Percentiles rank a stretch among this genome's conserved stretches.
Conservation (phyloP, 1,139 yeast species). For the Lizanozyma gosingica region DNA sequence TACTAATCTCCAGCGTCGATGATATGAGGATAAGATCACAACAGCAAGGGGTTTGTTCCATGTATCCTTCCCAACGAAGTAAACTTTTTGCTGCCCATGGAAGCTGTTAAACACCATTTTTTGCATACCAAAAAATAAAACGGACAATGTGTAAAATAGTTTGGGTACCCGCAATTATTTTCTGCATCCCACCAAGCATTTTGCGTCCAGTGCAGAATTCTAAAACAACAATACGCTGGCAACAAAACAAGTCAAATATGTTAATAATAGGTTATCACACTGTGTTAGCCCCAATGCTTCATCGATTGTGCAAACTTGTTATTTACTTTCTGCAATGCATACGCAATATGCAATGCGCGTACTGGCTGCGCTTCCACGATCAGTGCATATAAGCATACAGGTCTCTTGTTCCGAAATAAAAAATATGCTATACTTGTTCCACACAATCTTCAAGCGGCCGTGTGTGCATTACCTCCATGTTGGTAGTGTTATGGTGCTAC, state of each 20-base stretch:
- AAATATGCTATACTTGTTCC: too few relatives aligned
- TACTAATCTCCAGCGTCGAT: too few relatives aligned
- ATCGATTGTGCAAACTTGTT: not conserved
- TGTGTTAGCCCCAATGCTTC: not conserved
- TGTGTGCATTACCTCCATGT: too few relatives aligned
- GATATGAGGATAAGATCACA: too few relatives aligned
- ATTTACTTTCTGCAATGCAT: too few relatives aligned
- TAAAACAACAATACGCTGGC: not conserved
- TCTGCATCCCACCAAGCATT: not conserved
- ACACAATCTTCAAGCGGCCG: too few relatives aligned
- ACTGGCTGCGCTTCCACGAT: too few relatives aligned
- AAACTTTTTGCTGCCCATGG: not conserved
- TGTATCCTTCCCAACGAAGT: conserved; percentile 7
- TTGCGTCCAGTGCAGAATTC: not conserved
- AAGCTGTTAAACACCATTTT: not conserved
- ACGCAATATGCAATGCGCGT: too few relatives aligned
- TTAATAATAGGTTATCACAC: not conserved
- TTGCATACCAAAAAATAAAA: not conserved
- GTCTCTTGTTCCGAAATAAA: too few relatives aligned
- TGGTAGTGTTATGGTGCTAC: too few relatives aligned
- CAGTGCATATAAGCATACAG: too few relatives aligned
- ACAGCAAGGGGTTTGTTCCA: not conserved
- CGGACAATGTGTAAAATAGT: conserved; percentile 10
- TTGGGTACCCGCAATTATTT: not conserved
- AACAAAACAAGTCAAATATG: not conserved